Conservation (phyloP, 1,284 basidiomycete species). For the Microbotryum scabiosae region DNA sequence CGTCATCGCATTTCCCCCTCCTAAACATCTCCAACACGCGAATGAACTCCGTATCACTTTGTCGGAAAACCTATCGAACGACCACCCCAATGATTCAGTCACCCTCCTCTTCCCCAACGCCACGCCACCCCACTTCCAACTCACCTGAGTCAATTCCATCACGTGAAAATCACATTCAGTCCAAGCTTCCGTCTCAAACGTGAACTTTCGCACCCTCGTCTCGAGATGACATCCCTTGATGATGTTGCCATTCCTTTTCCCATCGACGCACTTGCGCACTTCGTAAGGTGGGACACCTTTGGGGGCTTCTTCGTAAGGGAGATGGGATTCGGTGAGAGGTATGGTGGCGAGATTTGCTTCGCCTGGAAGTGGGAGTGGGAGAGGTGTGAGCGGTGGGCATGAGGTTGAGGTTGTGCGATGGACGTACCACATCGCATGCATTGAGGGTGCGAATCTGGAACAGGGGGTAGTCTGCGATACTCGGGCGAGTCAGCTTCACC, state of each 20-base stretch:
- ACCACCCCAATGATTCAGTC: too few species aligned
- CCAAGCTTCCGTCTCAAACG: conserved; percentile 29
- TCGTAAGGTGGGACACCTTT: not conserved
- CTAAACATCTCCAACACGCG: conserved; percentile 31
- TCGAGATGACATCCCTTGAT: conserved; percentile 16
- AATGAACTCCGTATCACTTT: conserved; percentile 30
- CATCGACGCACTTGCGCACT: conserved; percentile 8
- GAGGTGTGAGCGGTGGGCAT: not conserved
- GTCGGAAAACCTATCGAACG: conserved; percentile 28
- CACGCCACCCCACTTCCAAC: not conserved
- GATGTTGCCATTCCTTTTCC: not conserved
- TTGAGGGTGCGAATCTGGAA: conserved; percentile 10
- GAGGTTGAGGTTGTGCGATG: too few species aligned
- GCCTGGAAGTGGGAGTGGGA: not conserved
- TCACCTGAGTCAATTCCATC: conserved; percentile 29
- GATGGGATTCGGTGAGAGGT: conserved; percentile 3
- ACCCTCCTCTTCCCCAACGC: too few species aligned
- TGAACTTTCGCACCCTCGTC: conserved; percentile 5
- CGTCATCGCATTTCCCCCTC: conserved; percentile 27
- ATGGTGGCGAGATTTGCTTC: conserved; percentile 7
- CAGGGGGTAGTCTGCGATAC: conserved; percentile 14
- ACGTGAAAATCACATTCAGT: conserved; percentile 23
- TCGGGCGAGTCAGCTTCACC: too few species aligned
- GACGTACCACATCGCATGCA: conserved; percentile 25
- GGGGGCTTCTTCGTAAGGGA: conserved; percentile 15